A percentile compares a stretch with the other conserved stretches of the same genome.
These are phyloP conservation scores for Luzula sylvatica DNA, from an alignment of 176 grass and related monocot genomes.

Conservation along the genomic window DNA sequence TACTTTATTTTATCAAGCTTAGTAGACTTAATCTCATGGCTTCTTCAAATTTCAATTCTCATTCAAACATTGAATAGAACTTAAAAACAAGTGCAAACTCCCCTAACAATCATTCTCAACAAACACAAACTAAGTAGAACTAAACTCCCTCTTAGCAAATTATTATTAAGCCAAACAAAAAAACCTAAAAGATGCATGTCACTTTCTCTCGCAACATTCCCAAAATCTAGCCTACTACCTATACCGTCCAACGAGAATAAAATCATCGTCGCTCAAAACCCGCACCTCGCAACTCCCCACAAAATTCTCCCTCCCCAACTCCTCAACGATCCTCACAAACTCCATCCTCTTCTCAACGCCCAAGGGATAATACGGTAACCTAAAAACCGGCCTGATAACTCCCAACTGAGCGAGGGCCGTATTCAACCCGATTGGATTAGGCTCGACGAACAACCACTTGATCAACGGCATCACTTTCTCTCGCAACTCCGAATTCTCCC, in stretches of 20 bases:
- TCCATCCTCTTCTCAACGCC: slow-evolving; percentile 17
- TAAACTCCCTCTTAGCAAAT: too few species aligned
- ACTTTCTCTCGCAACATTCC: too few species aligned
- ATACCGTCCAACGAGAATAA: slow-evolving; percentile 45
- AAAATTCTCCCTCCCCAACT: slow-evolving; percentile 61
- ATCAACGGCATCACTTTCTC: slow-evolving; percentile 30
- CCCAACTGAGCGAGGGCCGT: slow-evolving; percentile 28
- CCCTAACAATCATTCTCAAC: too few species aligned
- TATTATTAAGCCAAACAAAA: too few species aligned
- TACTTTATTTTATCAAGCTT: too few species aligned
- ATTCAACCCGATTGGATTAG: slow-evolving; percentile 29
- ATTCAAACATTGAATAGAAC: too few species aligned
- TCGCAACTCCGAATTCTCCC: not conserved
- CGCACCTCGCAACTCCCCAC: slow-evolving; percentile 48
- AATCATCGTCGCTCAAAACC: slow-evolving; percentile 66
- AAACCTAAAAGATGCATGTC: too few species aligned
- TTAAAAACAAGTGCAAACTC: too few species aligned
- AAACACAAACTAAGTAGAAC: too few species aligned
- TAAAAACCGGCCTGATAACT: slow-evolving; percentile 18
- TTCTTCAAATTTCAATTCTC: too few species aligned
- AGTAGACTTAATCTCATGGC: too few species aligned
- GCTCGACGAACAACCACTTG: slow-evolving; percentile 24
- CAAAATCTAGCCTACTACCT: not conserved
- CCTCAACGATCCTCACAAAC: slow-evolving; percentile 16
- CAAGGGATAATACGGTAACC: slow-evolving; percentile 29